Conservation (phyloP, 495 filamentous ascomycete species). For the Lasiosphaeriaceae sp. region DNA sequence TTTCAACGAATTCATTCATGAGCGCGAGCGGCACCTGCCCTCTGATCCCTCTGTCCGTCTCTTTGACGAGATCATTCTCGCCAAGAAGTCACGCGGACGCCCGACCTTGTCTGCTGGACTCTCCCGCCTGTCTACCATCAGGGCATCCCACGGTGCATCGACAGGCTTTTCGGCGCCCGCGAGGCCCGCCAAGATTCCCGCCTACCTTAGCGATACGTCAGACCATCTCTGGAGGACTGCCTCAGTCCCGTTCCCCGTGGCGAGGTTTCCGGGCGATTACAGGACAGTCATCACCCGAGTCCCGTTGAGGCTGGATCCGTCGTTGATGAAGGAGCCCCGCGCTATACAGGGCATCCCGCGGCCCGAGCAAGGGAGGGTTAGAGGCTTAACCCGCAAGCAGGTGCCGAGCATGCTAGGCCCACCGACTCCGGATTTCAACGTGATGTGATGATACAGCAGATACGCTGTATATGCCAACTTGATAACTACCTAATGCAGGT, state of each 20-base stretch:
- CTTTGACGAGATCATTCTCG: conserved; percentile 93
- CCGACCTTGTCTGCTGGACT: conserved; percentile 46
- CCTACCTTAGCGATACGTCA: conserved; percentile 77
- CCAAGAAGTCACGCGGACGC: conserved; percentile 83
- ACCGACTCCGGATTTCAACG: conserved; percentile 12
- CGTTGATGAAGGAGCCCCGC: conserved; percentile 83
- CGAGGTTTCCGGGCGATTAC: conserved; percentile 69
- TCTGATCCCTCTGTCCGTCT: conserved; percentile 67
- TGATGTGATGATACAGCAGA: neutral
- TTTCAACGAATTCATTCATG: conserved; percentile 96
- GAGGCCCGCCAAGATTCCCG: conserved; percentile 45
- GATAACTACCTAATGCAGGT: no score
- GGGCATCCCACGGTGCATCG: conserved; percentile 41
- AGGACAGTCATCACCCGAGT: conserved; percentile 50
- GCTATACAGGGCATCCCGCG: conserved; percentile 71
- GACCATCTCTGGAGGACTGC: conserved; percentile 94
- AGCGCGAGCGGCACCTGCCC: conserved; percentile 65
- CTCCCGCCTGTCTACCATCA: conserved; percentile 50
- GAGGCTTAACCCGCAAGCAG: conserved; percentile 62
- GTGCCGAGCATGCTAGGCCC: conserved; percentile 63
- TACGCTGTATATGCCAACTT: no score
- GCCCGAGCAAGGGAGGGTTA: conserved; percentile 56
- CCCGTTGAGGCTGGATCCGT: conserved; percentile 78
- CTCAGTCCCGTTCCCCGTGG: conserved; percentile 69
- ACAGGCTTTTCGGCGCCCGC: conserved; percentile 31